Conservation (phyloP, 208 protist species). For the Leishmania tarentolae region DNA sequence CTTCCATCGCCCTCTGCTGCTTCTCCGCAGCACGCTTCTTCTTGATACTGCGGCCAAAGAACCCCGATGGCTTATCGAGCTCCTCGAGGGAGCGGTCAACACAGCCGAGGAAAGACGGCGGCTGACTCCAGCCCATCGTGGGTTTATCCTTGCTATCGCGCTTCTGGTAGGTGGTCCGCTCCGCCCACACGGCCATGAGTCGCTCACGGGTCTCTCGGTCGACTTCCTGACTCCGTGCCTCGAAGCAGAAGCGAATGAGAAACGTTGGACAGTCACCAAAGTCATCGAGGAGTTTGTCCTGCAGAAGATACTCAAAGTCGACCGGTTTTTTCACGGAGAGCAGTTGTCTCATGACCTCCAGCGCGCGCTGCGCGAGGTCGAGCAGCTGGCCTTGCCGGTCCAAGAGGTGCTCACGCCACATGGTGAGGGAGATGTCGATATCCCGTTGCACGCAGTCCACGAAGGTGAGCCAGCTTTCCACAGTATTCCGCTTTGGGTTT, state of each 20-base stretch:
- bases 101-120: slow-evolving; percentile 66
- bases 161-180: slow-evolving; percentile 72
- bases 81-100: slow-evolving; percentile 74
- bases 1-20: slow-evolving; percentile 42
- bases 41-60: slow-evolving; percentile 76
- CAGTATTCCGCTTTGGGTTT: slow-evolving; percentile 67
- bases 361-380: slow-evolving; percentile 50
- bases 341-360: slow-evolving; percentile 66
- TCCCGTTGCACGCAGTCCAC: slow-evolving; percentile 73
- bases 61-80: slow-evolving; percentile 50
- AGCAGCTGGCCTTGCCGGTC: slow-evolving; percentile 50
- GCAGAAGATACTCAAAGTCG: slow-evolving; percentile 77
- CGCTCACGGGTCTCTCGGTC: slow-evolving; percentile 56
- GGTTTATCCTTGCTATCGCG: slow-evolving; percentile 73
- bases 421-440: slow-evolving; percentile 49
- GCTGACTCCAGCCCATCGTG: slow-evolving; percentile 61
- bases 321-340: slow-evolving; percentile 65
- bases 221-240: slow-evolving; percentile 61
- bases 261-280: slow-evolving; percentile 90
- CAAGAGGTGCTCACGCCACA: slow-evolving; percentile 56
- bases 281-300: slow-evolving; percentile 74
- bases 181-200: slow-evolving; percentile 73
- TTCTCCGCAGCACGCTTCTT: slow-evolving; percentile 63
- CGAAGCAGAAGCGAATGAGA: slow-evolving; percentile 73
- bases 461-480: slow-evolving; percentile 73